Percentiles rank a stretch among this genome's conserved stretches.
These are phyloP conservation scores for Neonothopanus nambi DNA, from an alignment of 1,284 basidiomycete genomes.

Conservation along the genomic window DNA sequence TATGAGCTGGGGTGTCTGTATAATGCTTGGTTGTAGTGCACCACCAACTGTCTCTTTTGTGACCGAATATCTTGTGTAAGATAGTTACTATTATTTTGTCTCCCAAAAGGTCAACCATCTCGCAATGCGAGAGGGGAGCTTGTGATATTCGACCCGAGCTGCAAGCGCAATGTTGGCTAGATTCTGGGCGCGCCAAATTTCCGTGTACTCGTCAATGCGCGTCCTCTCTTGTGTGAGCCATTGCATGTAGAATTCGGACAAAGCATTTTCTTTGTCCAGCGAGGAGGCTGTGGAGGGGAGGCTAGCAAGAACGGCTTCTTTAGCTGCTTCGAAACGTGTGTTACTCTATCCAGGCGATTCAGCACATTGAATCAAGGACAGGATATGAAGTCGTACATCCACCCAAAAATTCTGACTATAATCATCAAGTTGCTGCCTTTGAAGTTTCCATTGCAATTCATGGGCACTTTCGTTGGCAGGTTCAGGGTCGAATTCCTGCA, in stretches of 20 bases:
- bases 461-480: slow-evolving; percentile 34
- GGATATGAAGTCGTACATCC: slow-evolving; percentile 50
- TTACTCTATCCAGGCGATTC: slow-evolving; percentile 55
- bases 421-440: slow-evolving; percentile 65
- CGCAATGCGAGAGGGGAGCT: slow-evolving; percentile 30
- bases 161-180: slow-evolving; percentile 53
- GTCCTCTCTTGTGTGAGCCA: slow-evolving; percentile 70
- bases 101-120: slow-evolving; percentile 11
- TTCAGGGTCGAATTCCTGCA: slow-evolving; percentile 18
- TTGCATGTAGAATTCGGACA: slow-evolving; percentile 68
- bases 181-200: slow-evolving; percentile 64
- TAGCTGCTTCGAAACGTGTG: slow-evolving; percentile 67
- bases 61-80: background rate
- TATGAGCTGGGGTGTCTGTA: background rate
- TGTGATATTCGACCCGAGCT: slow-evolving; percentile 50
- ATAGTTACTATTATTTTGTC: slow-evolving; percentile 6
- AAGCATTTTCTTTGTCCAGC: slow-evolving; percentile 59
- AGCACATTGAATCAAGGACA: slow-evolving; percentile 3
- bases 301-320: slow-evolving; percentile 54
- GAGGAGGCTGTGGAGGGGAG: slow-evolving; percentile 52
- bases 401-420: slow-evolving; percentile 77
- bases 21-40: background rate
- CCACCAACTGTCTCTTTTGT: background rate
- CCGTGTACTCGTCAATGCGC: slow-evolving; percentile 57
- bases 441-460: slow-evolving; percentile 69